Base-by-base conservation (phyloP, 345 rosid genomes). In the Pelargonium nanum region DNA sequence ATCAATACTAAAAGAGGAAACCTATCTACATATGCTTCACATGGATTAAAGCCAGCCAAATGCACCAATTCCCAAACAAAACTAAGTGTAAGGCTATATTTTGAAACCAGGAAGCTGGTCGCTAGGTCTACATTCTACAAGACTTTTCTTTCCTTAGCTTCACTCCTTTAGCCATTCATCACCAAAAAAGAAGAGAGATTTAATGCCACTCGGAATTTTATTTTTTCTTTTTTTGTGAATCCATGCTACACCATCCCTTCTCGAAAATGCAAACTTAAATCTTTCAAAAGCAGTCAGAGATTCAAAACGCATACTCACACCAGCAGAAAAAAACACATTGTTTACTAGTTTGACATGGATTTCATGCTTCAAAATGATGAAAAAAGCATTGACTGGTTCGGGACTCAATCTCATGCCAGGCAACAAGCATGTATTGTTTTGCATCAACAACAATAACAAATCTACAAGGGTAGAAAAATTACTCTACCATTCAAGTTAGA, bases 1-100 rank as follows among this genome's bases (percentile, higher is more conserved):
- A 68, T 13, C 66, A 34, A 66, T 44, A 40, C 21, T 60, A 6
- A 23, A 25, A 1, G 65, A 15, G 23, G 53, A 58, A 19, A 48
- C 21, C 24, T 58, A 53, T 53, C 34, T 25, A 58, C 48, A 40
- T 15, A 12, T 40, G 48, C 48, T 2, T 15, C 48, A 40, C 48
- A 40, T 40, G 2, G 16, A 40, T 40, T 40, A 12, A 7, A 40
- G 48, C 2, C 2, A 9, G 22, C 40, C 23, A 40, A 59, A 50
- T 10, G 17, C 17, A 22, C 62, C 51, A 34, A 25, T 59, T 44
- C 62, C 25, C 34, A 34, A 19, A 23, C 62, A 44, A 34, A 59
- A 59, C 13, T 20, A 28, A 50, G 24, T 34, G 50, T 59, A 28
- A 4, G 30, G 24, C 20, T 13, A 34, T 30, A 50, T 50, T 32